Evolutionary conservation across 2,329 filamentous ascomycete species (phyloP), one percentile per base, ranked within the genome.

Genomic region (Hypoxylon sp.): DNA sequence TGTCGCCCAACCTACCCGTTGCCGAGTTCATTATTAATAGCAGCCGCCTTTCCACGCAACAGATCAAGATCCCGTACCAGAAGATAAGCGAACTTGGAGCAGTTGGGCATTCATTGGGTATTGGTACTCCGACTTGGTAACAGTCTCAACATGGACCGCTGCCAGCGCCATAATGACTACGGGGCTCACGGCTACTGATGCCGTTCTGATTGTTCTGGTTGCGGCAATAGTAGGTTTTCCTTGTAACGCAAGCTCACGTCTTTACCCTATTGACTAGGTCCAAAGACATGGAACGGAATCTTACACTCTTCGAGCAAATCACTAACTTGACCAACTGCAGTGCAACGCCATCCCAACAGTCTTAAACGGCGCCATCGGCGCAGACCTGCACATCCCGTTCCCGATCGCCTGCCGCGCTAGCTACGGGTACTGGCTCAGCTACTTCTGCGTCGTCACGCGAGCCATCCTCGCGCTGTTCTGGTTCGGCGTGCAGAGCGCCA

Each of bases 401-500:
- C 80, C 81, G 0, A 80, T 83, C 32, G 79, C 81, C 23, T 75
- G 79, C 23, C 77, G 82, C 47, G 80, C 78, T 53, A 79, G 81
- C 55, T 83, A 83, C 67, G 81, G 81, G 2, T 74, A 75, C 60
- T 72, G 70, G 68, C 66, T 76, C 1, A 74, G 73, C 34, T 75
- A 76, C 51, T 75, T 75, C 65, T 71, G 70, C 12, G 80, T 83
- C 32, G 77, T 81, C 2, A 80, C 78, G 73, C 78, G 81, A 21
- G 80, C 79, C 8, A 77, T 80, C 9, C 76, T 81, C 8, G 79
- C 81, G 2, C 77, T 81, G 8, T 81, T 83, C 50, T 81, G 80
- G 66, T 79, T 83, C 66, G 75, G 76, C 45, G 77, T 79, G 73
- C 88, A 91, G 69, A 87, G 85, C 41, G 87, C 87, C 64, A 89